Conservation (phyloP, 495 filamentous ascomycete species). For the Corynascus novoguineensis region DNA sequence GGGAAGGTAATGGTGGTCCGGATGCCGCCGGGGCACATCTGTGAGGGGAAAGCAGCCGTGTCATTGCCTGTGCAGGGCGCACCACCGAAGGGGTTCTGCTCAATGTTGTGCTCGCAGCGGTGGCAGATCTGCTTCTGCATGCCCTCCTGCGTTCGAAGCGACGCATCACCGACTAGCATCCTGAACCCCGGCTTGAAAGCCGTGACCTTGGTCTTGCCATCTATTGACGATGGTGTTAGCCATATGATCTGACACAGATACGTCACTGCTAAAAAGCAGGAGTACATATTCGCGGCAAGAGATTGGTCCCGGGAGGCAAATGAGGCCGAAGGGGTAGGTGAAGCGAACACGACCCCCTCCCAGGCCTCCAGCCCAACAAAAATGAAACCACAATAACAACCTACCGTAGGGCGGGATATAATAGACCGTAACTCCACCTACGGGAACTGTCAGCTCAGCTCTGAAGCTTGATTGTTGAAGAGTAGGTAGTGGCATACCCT, state of each 20-base stretch:
- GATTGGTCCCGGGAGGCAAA: no score
- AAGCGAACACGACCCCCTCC: no score
- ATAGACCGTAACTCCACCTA: no score
- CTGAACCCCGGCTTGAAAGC: conserved; percentile 42
- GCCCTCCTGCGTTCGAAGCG: conserved; percentile 25
- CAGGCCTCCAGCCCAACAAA: no score
- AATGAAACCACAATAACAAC: no score
- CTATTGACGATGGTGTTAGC: no score
- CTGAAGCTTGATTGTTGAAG: no score
- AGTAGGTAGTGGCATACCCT: conserved; percentile 34
- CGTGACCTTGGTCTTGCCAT: conserved; percentile 31
- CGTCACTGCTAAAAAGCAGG: no score
- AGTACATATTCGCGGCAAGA: no score
- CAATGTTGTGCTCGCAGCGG: conserved; percentile 43
- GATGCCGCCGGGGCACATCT: conserved; percentile 43
- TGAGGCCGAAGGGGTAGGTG: no score
- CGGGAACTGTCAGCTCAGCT: no score
- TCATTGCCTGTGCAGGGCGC: conserved; percentile 49
- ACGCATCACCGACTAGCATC: conserved; percentile 40
- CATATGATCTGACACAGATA: no score
- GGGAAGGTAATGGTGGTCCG: conserved; percentile 47
- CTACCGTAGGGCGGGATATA: conserved; percentile 39
- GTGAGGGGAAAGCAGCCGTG: conserved; percentile 38
- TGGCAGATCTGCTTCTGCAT: conserved; percentile 43
- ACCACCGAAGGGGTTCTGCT: conserved; percentile 46